These are phyloP conservation scores for Stephanodiscus minutulus DNA, from an alignment of 108 stramenopile species.

Conservation along the genomic window DNA sequence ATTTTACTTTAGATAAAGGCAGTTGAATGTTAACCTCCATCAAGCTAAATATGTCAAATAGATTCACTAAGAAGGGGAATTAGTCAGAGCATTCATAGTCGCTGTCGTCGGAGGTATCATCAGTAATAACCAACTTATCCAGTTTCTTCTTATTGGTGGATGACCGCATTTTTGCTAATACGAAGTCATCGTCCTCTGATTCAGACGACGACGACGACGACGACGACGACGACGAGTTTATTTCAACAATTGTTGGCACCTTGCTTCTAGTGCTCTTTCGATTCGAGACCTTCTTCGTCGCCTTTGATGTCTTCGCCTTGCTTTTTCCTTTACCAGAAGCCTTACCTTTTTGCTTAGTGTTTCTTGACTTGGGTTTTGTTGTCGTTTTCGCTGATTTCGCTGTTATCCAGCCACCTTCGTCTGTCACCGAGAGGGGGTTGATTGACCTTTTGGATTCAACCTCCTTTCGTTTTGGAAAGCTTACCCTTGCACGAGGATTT, in stretches of 20 bases:
- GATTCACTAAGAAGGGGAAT: too few relatives aligned
- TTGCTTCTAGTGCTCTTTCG: conserved; percentile 11
- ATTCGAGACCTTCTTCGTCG: conserved; percentile 5
- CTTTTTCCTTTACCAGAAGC: conserved; percentile 22
- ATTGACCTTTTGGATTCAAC: conserved; percentile 12
- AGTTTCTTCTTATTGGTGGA: conserved; percentile 9
- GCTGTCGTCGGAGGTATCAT: conserved; percentile 28
- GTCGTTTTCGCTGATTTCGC: conserved; percentile 10
- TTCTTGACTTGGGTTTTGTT: conserved; percentile 18
- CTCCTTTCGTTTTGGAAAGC: conserved; percentile 29
- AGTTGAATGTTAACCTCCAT: too few relatives aligned
- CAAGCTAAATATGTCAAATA: too few relatives aligned
- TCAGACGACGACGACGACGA: conserved; percentile 45
- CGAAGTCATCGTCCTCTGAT: conserved; percentile 18
- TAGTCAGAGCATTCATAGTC: conserved; percentile 2
- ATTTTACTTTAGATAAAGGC: too few relatives aligned
- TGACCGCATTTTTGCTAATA: conserved; percentile 8
- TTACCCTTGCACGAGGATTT: conserved; percentile 32
- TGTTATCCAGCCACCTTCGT: conserved; percentile 50
- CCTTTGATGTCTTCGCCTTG: conserved; percentile 20
- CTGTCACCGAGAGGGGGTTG: conserved; percentile 20
- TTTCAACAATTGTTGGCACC: conserved; percentile 49
- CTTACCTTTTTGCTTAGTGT: conserved; percentile 14
- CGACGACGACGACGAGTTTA: conserved; percentile 50
- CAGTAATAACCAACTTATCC: conserved; percentile 18